Base-by-base conservation (phyloP, 768 basidiomycete genomes). In the Cubamyces sp. region DNA sequence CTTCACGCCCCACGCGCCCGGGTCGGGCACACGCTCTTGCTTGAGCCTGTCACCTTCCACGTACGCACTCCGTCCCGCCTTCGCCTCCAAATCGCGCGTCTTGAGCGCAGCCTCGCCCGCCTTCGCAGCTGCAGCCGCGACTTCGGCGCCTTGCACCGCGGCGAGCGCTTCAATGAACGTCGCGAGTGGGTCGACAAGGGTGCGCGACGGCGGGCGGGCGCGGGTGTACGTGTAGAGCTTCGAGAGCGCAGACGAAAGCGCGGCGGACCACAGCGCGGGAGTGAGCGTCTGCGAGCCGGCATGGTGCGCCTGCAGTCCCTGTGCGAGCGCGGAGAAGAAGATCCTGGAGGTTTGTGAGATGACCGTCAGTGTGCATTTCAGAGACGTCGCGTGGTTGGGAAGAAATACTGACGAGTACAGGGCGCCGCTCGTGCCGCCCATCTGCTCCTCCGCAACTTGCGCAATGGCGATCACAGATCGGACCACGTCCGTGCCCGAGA, bases 391-490 rank as follows among this genome's bases (percentile, higher is more conserved):
- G 43, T 46, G 37, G 59, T 25, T n/a, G 53, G 39, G 41, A 12
- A 57, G 51, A 12, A 30, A 6, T 12, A 84, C 91, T 60, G 66
- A 93, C 92, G 94, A 94, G 73, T 95, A 96, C 26, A 96, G 74
- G 0, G 94, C 93, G 3, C 94, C 94, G 65, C 89, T 91, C 6
- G 94, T 96, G 37, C 94, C 94, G 14, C 91, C 94, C 94, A 96
- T 96, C 18, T 80, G 78, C 66, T 91, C 87, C 73, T 94, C 92
- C 2, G 89, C 87, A 9, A 88, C 84, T 65, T 85, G 81, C 2
- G 94, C 84, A 61, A 96, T 84, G 3, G 79, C 77, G 46, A 90
- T 82, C 61, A 92, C 77, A 54, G 87, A 83, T 25, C 77, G 79
- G 40, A 90, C 79, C 50, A 93, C 79, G 66, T 94, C 84, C 12